Base-by-base conservation (phyloP, 2,329 filamentous ascomycete species). In the Helminthosporium solani region DNA sequence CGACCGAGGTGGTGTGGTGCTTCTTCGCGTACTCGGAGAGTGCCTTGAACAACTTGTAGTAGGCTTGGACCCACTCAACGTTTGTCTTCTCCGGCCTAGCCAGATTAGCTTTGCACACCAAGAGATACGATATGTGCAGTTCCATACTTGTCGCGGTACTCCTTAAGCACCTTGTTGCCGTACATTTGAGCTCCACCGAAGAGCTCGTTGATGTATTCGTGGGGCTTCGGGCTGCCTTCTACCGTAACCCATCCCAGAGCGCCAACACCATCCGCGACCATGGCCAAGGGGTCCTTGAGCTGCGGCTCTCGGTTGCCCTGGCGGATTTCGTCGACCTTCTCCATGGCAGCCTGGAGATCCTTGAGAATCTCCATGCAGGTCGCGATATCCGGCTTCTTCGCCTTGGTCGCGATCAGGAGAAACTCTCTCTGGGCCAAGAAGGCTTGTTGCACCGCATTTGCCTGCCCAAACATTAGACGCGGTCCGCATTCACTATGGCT, bases 111-210 rank as follows among this genome's bases (percentile, higher is more conserved):
- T 31, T 12, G 33, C 42, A 28, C 15, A 9, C n/a, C n/a, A 31
- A 14, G 6, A 2, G 6, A 16, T 12, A n/a, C n/a, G n/a, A n/a
- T 15, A 23, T 12, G 8, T n/a, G n/a, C 18, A 15, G 18, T 31
- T 58, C 80, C 23, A 58, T 68, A 87, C 84, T 83, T 86, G 53
- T 88, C 91, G 73, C 95, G 96, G 71, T 87, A 85, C 60, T 95
- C 87, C 73, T 90, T 95, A 58, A 97, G 75, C 30, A 99, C 88
- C 59, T 91, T 84, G 75, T 99, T 97, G 27, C 94, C 94, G 61
- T 89, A 96, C 75, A 95, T 95, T 68, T 97, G 87, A 33, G 91
- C 89, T 40, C 90, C 86, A 23, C 86, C 85, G 16, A 95, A 78
- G 48, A 86, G 86, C 58, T 96, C 91, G 37, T 85, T 85, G 37